Percentiles rank a stretch among this genome's conserved stretches.
Evolutionary conservation across 805 yeast species (phyloP).

Genomic region (Wilhelminamyces savonicus): DNA sequence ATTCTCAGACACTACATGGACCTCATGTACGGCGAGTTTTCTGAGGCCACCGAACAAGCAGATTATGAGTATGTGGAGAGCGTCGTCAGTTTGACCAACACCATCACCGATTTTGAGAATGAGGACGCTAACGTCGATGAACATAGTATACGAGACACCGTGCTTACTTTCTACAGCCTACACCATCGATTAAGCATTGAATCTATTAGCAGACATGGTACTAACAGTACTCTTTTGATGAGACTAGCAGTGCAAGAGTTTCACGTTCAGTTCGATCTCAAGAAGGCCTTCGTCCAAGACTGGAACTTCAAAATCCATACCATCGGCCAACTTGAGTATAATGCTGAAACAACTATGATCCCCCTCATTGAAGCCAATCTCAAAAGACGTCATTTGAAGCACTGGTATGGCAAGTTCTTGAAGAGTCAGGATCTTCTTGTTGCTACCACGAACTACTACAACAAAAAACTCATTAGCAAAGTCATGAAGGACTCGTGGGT

Average conservation of each 20-base stretch:
- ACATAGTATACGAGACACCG: slow-evolving; percentile 13
- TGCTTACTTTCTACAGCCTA: slow-evolving; percentile 14
- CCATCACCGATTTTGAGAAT: slow-evolving; percentile 24
- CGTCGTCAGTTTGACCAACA: slow-evolving; percentile 13
- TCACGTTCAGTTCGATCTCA: slow-evolving; percentile 8
- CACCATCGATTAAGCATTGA: slow-evolving; percentile 10
- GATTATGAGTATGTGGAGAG: slow-evolving; percentile 19
- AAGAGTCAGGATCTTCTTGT: no score
- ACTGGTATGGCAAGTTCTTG: slow-evolving; percentile 10
- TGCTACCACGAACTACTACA: no score
- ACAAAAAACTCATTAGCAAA: no score
- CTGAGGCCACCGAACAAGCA: slow-evolving; percentile 7
- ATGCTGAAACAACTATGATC: slow-evolving; percentile 4
- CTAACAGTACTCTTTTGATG: slow-evolving; percentile 1
- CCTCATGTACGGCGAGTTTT: slow-evolving; percentile 13
- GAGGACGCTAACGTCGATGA: slow-evolving; percentile 12
- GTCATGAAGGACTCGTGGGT: no score
- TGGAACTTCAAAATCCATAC: slow-evolving; percentile 16
- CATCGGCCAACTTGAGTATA: slow-evolving; percentile 8
- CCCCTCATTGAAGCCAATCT: no score
- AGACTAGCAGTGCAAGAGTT: slow-evolving; percentile 2
- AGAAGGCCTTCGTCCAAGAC: slow-evolving; percentile 4
- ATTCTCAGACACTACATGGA: slow-evolving; percentile 17
- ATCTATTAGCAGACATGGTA: neutral
- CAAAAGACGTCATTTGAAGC: no score